Conservation (phyloP, 306 rosid species). For the Dicorynia guianensis region DNA sequence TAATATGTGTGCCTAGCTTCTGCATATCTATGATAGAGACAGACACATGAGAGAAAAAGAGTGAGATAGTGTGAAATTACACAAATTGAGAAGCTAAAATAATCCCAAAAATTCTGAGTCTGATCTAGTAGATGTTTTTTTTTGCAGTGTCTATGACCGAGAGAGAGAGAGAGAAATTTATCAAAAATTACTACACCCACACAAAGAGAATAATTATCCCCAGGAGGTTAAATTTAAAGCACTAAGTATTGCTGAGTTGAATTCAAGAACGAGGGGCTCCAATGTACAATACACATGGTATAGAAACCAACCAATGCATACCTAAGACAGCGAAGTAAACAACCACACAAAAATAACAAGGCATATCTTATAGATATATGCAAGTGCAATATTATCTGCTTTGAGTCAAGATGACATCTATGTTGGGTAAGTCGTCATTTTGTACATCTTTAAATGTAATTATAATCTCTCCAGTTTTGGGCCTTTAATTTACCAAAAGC, state of each 20-base stretch:
- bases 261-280: not conserved
- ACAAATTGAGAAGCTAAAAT: not conserved
- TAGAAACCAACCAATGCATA: not conserved
- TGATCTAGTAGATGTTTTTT: too few relatives aligned
- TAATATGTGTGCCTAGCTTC: not conserved
- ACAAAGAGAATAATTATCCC: not conserved
- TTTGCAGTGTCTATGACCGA: not conserved
- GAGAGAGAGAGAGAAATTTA: not conserved
- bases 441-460: not conserved
- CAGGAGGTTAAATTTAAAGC: not conserved
- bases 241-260: not conserved
- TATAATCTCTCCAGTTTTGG: not conserved
- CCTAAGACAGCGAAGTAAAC: not conserved
- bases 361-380: not conserved
- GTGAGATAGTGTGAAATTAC: not conserved
- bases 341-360: not conserved
- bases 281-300: too few relatives aligned
- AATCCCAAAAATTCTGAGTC: too few relatives aligned
- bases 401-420: not conserved
- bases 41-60: not conserved
- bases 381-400: not conserved
- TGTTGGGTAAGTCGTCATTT: not conserved
- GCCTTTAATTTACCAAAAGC: not conserved
- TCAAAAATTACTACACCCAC: not conserved
- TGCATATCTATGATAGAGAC: not conserved